Evolutionary conservation across 2,329 filamentous ascomycete species (phyloP).

Genomic region (Thielaviopsis ethacetica): DNA sequence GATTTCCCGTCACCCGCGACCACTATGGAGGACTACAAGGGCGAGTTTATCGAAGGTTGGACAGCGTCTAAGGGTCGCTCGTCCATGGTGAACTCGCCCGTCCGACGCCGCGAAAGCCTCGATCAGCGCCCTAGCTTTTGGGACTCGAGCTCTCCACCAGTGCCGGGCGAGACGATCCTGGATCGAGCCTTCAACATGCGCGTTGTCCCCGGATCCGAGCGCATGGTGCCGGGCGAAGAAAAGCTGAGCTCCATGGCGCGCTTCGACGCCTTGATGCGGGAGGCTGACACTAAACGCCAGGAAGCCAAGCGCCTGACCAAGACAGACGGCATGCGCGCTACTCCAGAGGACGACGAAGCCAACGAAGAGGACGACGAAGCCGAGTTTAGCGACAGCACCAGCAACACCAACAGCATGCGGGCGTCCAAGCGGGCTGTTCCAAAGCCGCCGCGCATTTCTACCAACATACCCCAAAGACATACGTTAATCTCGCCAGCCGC

Average conservation of each 20-base stretch:
- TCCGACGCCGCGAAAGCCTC: constrained; percentile 36
- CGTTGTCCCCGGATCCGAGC: constrained; percentile 44
- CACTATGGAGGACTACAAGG: constrained; percentile 35
- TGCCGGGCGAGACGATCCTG: constrained; percentile 47
- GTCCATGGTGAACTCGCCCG: constrained; percentile 40
- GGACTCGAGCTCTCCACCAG: constrained; percentile 33
- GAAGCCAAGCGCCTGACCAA: constrained; percentile 19
- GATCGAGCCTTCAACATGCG: constrained; percentile 49
- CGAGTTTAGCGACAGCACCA: constrained; percentile 23
- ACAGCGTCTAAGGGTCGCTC: constrained; percentile 42
- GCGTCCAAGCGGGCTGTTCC: not conserved
- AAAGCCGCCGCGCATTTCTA: not conserved
- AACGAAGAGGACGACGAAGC: constrained; percentile 26
- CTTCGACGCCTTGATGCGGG: constrained; percentile 49
- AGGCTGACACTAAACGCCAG: constrained; percentile 35
- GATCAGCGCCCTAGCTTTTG: constrained; percentile 23
- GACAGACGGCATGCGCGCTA: constrained; percentile 14
- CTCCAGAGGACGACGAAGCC: constrained; percentile 21
- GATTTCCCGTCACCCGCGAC: constrained; percentile 39
- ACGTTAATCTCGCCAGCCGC: constrained; percentile 29
- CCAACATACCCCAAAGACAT: constrained; percentile 12
- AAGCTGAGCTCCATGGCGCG: constrained; percentile 47
- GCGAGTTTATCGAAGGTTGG: constrained; percentile 45
- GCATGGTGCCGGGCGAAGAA: constrained; percentile 38
- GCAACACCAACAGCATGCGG: constrained; percentile 15